Evolutionary conservation across 805 yeast species (phyloP).

Genomic region (Candida dajiaensis): DNA sequence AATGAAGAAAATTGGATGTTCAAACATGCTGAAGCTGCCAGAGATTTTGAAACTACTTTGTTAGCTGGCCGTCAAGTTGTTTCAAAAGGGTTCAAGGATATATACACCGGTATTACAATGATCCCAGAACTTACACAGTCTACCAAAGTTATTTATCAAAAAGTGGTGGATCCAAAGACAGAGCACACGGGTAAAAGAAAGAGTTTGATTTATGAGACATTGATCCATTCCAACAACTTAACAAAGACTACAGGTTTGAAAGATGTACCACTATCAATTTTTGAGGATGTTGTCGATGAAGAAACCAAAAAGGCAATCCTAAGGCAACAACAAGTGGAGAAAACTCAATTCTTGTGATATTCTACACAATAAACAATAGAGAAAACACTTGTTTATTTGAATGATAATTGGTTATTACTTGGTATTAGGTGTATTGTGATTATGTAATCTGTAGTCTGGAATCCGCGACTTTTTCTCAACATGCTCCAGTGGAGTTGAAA

Average conservation of each 20-base stretch:
- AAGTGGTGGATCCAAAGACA: constrained; percentile 22
- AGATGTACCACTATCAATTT: constrained; percentile 52
- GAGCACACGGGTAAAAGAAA: constrained; percentile 23
- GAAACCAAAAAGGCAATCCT: constrained; percentile 54
- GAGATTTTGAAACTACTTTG: constrained; percentile 62
- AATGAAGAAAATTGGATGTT: constrained; percentile 78
- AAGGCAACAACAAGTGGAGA: constrained; percentile 42
- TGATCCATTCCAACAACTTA: constrained; percentile 40
- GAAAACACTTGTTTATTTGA: too few relatives aligned
- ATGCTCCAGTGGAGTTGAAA: not conserved
- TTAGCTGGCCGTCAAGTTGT: constrained; percentile 50
- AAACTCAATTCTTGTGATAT: constrained; percentile 1
- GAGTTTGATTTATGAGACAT: constrained; percentile 42
- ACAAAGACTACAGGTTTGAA: constrained; percentile 58
- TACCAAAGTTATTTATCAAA: constrained; percentile 22
- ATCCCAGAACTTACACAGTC: constrained; percentile 78
- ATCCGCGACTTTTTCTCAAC: not conserved
- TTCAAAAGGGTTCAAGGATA: constrained; percentile 63
- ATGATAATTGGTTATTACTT: too few relatives aligned
- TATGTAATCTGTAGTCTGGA: not conserved
- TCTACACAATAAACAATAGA: not conserved
- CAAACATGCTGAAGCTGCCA: constrained; percentile 75
- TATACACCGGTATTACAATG: constrained; percentile 78
- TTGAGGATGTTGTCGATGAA: constrained; percentile 51
- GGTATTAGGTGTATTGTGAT: not conserved